A percentile compares a stretch with the other conserved stretches of the same genome.
Evolutionary conservation across 495 filamentous ascomycete genomes (phyloP).

Genomic region (Aspergillus homomorphus): DNA sequence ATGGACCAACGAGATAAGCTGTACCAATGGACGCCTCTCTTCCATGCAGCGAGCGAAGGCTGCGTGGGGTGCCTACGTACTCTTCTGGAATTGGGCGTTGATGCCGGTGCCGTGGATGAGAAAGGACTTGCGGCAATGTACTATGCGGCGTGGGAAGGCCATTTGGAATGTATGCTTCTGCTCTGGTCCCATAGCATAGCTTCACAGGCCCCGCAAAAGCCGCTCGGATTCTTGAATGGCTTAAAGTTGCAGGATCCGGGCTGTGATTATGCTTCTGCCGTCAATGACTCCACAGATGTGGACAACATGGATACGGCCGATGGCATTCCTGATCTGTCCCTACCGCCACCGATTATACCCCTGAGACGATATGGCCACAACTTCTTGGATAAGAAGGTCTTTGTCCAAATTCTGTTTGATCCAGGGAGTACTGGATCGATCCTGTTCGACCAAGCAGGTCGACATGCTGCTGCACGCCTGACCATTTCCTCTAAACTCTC

Average conservation of each 20-base stretch:
- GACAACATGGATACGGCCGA: constrained; percentile 74
- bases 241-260: constrained; percentile 33
- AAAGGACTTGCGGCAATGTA: constrained; percentile 94
- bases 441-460: constrained; percentile 88
- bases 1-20: constrained; percentile 90
- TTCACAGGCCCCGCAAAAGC: constrained; percentile 23
- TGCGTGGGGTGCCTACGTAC: constrained; percentile 82
- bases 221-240: constrained; percentile 37
- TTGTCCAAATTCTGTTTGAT: constrained; percentile 86
- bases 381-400: constrained; percentile 94
- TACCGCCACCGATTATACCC: constrained; percentile 95
- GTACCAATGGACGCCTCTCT: constrained; percentile 94
- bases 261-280: constrained; percentile 30
- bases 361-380: constrained; percentile 94
- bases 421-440: constrained; percentile 67
- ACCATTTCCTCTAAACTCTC: constrained; percentile 95
- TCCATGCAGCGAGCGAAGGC: constrained; percentile 95
- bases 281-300: constrained; percentile 49
- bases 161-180: constrained; percentile 88
- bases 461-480: constrained; percentile 90
- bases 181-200: constrained; percentile 56
- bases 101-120: constrained; percentile 77
- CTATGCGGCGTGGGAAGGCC: constrained; percentile 97
- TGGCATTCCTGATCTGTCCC: constrained; percentile 84
- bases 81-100: constrained; percentile 70